Percentiles rank a stretch among this genome's conserved stretches.
phyloP scores from a whole-genome alignment of 2,329 filamentous ascomycete genomes.

The Pseudovirgaria hyperparasitica region DNA sequence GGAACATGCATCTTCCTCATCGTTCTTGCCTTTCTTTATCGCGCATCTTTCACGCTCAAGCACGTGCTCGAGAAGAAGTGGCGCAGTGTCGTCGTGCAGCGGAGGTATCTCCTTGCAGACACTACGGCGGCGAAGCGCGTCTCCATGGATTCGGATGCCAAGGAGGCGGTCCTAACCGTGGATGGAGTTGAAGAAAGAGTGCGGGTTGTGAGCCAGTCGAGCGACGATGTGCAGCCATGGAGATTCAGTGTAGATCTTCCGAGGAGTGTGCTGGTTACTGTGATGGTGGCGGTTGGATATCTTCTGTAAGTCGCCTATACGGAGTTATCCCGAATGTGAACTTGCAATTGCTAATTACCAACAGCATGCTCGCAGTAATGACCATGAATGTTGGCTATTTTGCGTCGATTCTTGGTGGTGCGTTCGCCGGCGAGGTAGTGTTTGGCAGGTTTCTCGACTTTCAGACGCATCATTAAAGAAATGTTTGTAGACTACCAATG shows the following conservation, averaged over 20 bases:
- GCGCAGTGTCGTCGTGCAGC: constrained; percentile 57
- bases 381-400: constrained; percentile 81
- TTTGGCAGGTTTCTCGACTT: constrained; percentile 55
- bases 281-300: constrained; percentile 68
- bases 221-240: constrained; percentile 52
- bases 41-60: constrained; percentile 60
- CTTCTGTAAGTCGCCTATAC: constrained; percentile 61
- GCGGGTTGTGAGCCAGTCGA: constrained; percentile 52
- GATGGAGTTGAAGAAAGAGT: constrained; percentile 76
- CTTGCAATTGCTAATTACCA: constrained; percentile 9
- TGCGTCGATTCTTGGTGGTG: constrained; percentile 60
- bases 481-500: constrained; percentile 1
- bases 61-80: constrained; percentile 49
- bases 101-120: constrained; percentile 66
- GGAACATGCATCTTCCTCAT: constrained; percentile 89
- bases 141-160: constrained; percentile 41
- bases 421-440: constrained; percentile 75
- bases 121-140: constrained; percentile 46
- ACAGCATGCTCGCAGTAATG: constrained; percentile 86
- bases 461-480: too few relatives aligned
- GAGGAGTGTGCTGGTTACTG: constrained; percentile 55
- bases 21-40: constrained; percentile 56
- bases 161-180: constrained; percentile 53
- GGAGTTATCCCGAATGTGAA: constrained; percentile 1
- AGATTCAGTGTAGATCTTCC: constrained; percentile 68